Evolutionary conservation across 495 filamentous ascomycete genomes (phyloP).

Genomic region (Massariosphaeria phaeospora): DNA sequence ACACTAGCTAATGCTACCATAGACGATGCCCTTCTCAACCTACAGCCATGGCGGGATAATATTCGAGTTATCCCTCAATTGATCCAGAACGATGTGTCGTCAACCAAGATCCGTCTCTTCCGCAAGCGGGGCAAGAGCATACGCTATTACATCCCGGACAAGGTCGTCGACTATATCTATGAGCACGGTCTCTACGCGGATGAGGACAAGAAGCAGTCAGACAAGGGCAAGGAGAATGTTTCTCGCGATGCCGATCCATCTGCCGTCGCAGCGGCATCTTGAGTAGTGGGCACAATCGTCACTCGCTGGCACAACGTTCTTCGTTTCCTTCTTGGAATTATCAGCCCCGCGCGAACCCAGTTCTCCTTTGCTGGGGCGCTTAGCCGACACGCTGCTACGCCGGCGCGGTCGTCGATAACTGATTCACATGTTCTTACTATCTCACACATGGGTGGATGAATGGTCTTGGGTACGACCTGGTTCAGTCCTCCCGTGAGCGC

Average conservation of each 20-base stretch:
- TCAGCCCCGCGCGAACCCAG: too few species aligned
- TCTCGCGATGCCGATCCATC: constrained; percentile 12
- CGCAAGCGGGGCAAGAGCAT: constrained; percentile 70
- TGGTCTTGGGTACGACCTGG: too few species aligned
- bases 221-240: constrained; percentile 36
- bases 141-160: constrained; percentile 31
- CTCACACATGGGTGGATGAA: too few species aligned
- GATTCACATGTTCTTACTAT: too few species aligned
- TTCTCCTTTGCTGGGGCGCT: too few species aligned
- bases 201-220: constrained; percentile 44
- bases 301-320: neutral
- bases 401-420: too few species aligned
- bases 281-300: neutral
- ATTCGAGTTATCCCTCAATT: constrained; percentile 85
- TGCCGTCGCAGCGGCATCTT: constrained; percentile 2
- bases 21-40: constrained; percentile 56
- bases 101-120: constrained; percentile 83
- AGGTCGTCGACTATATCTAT: constrained; percentile 62
- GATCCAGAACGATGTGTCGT: constrained; percentile 85
- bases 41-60: constrained; percentile 70
- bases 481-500: too few species aligned
- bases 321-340: too few species aligned
- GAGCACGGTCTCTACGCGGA: constrained; percentile 69
- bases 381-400: too few species aligned
- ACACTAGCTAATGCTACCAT: neutral